A percentile compares a stretch with the other conserved stretches of the same genome.
Evolutionary conservation across 352 stramenopile species (phyloP).

Genomic region (Phytopythium kandeliae): DNA sequence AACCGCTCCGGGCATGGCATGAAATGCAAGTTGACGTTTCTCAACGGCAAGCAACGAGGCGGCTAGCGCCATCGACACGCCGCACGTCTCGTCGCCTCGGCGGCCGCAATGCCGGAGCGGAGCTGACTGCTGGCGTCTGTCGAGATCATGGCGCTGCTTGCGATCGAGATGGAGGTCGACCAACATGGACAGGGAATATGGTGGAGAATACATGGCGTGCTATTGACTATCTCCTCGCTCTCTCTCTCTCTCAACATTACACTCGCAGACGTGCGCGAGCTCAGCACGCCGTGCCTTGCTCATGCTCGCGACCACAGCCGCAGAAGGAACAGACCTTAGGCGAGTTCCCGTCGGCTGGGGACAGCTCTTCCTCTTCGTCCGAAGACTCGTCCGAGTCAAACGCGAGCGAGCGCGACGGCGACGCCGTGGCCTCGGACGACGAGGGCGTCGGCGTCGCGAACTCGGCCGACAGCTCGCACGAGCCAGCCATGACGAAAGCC

Average conservation of each 20-base stretch:
- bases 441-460: constrained; percentile 14
- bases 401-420: constrained; percentile 16
- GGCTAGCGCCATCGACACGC: too few relatives aligned
- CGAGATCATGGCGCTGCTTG: too few relatives aligned
- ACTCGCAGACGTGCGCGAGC: too few relatives aligned
- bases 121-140: too few relatives aligned
- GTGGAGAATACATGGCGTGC: too few relatives aligned
- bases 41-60: not conserved
- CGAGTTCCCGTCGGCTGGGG: constrained; percentile 7
- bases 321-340: constrained; percentile 6
- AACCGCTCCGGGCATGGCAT: not conserved
- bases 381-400: constrained; percentile 15
- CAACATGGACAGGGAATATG: too few relatives aligned
- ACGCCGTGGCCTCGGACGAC: constrained; percentile 13
- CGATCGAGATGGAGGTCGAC: too few relatives aligned
- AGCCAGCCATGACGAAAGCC: constrained; percentile 16
- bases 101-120: too few relatives aligned
- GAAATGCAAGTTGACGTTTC: constrained; percentile 2
- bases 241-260: not conserved
- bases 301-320: constrained; percentile 2
- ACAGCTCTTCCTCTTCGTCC: constrained; percentile 22
- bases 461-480: constrained; percentile 5
- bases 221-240: too few relatives aligned
- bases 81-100: too few relatives aligned
- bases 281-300: not conserved